Evolutionary conservation across 495 filamentous ascomycete genomes (phyloP), one percentile per base, ranked within the genome.

Genomic region (Chlorociboria aeruginascens): DNA sequence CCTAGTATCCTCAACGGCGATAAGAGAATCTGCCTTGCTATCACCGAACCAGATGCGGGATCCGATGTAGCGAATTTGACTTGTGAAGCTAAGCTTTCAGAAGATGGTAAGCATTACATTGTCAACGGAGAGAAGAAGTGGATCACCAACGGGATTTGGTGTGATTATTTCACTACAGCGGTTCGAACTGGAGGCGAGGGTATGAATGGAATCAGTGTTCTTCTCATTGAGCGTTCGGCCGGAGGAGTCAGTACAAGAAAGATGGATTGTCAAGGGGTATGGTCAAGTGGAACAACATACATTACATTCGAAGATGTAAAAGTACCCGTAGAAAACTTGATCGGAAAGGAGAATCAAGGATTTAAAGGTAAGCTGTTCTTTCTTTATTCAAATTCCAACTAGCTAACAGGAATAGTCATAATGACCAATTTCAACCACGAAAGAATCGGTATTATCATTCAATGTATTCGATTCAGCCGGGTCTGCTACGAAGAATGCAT

Each of bases 351-450:
- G 70, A 95, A 98, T 74, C 83, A 93, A 59, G 92, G 92, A n/a
- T 97, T 98, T 77, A 88, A 89, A 50, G 56, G 67, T 78, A 78
- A 77, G 11, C 41, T 16, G 28, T 31, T 14, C 43, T 20, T 34
- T 13, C 42, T 10, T 30, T 46, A 52, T 46, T 58, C 20, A 43
- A 2, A 34, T 29, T 16, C 12, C 36, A 12, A 14, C 11, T 32
- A 44, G 55, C 36, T 54, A 40, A 39, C 52, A 34, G 55, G 13
- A 50, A 43, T 51, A 49, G 86, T 92, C 16, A 87, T 92, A 69
- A 93, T 95, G 88, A 93, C 88, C 49, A 98, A 98, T 74, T 98
- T 98, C 74, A 98, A 98, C 75, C 92, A 97, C 74, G 92, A 97
- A 69, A 84, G 92, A 43, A 87, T 98, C 52, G 92, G 92, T 40